Conservation (phyloP, 192 early-diverging fungal species). For the Coemansia sp. region DNA sequence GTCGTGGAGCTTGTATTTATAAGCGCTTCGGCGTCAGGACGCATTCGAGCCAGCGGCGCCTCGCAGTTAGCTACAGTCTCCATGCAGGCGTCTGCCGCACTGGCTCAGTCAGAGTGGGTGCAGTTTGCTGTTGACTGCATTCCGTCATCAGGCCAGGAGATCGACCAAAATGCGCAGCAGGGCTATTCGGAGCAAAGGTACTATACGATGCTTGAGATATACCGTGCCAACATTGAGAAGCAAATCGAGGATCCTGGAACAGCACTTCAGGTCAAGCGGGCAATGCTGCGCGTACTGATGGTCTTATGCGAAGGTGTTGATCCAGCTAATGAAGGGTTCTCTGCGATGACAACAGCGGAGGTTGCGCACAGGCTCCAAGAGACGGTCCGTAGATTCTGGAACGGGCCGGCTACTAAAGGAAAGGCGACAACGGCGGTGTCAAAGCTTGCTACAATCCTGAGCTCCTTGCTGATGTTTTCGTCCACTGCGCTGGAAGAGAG, state of each 20-base stretch:
- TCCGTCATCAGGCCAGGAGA: constrained; percentile 7
- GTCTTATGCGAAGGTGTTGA: constrained; percentile 41
- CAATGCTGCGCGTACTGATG: constrained; percentile 36
- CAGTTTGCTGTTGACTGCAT: constrained; percentile 16
- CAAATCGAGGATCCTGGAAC: constrained; percentile 23
- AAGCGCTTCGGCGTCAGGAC: constrained; percentile 27
- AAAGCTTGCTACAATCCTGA: constrained; percentile 30
- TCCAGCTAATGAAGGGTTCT: constrained; percentile 34
- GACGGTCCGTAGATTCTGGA: constrained; percentile 32
- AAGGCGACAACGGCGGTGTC: constrained; percentile 4
- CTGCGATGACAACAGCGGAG: constrained; percentile 51
- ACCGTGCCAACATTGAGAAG: constrained; percentile 36
- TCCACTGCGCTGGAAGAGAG: constrained; percentile 39
- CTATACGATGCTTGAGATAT: constrained; percentile 40
- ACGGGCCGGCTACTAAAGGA: constrained; percentile 12
- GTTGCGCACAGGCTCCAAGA: constrained; percentile 41
- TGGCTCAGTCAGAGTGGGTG: constrained; percentile 37
- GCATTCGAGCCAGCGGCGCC: constrained; percentile 15
- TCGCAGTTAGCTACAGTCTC: constrained; percentile 17
- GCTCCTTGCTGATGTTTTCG: constrained; percentile 45
- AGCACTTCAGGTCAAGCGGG: constrained; percentile 33
- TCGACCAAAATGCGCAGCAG: neutral
- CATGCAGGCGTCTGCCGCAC: constrained; percentile 19
- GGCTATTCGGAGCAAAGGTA: constrained; percentile 2
- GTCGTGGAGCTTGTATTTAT: constrained; percentile 44